Base-by-base conservation (phyloP, 2,329 filamentous ascomycete species). In the Stemphylium vesicarium region DNA sequence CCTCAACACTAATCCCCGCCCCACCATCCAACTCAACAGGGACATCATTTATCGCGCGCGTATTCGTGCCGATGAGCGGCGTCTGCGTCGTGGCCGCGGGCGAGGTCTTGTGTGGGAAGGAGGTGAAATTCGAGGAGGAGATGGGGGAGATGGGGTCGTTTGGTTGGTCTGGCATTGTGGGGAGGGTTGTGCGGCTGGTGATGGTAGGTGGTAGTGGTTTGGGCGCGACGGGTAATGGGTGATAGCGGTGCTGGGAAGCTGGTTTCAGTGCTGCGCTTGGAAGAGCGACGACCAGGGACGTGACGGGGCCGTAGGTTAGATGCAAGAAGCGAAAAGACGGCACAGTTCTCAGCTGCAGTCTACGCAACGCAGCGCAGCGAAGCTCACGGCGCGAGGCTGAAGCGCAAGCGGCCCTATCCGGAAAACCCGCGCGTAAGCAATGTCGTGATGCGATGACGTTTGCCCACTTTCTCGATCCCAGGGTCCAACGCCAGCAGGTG, bases 1-100 rank as follows among this genome's bases (percentile, higher is more conserved):
- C 68, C 36, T 68, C 68, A 2, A 63, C 53, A 29, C 54, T 67
- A 10, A 64, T 59, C 2, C 66, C 59, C 1, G 67, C 59, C 3
- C 60, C 53, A 29, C 74, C 72, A 47, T 81, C 79, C 4, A 81
- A 60, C 62, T 81, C 79, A 4, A 80, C 72, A 0, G 79, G 78
- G 39, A 70, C 67, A 10, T 65, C 60, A 57, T 81, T 81, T 60
- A 81, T 77, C 4, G 78, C 68, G 0, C 75, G 75, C 2, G 74
- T 71, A 4, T 64, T 66, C 1, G 75, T 72, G 4, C 75, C 72
- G 57, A 80, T 74, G 35, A 73, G 68, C 0, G 73, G 69, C 6
- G 69, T 69, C 18, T 64, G 59, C 7, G 72, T 57, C 15, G 63
- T 36, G 10, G 63, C 65, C 6, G 66, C 54, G 2, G 60, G 46